Conservation (phyloP, 2,329 filamentous ascomycete genomes). For the Grosmannia clavigera region DNA sequence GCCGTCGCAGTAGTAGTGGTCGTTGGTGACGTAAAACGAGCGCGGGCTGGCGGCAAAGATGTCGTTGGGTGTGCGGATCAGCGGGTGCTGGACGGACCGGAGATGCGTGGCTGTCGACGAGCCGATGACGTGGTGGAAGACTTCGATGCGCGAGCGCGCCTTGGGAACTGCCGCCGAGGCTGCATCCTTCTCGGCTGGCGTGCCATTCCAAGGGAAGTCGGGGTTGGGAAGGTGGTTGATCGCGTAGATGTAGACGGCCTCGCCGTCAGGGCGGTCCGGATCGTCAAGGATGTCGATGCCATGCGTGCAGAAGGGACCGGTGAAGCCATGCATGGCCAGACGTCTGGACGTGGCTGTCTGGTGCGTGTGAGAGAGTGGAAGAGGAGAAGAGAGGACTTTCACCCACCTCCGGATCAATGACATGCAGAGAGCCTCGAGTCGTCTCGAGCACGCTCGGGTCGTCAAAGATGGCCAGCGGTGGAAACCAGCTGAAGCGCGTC, state of each 20-base stretch:
- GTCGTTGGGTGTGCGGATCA: conserved; percentile 48
- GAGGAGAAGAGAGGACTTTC: background rate
- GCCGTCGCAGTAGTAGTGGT: conserved; percentile 41
- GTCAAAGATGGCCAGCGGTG: conserved; percentile 28
- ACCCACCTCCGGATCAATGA: conserved; percentile 40
- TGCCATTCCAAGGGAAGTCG: conserved; percentile 6
- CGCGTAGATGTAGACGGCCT: conserved; percentile 45
- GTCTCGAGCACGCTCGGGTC: conserved; percentile 22
- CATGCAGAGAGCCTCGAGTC: conserved; percentile 32
- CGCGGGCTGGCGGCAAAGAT: conserved; percentile 32
- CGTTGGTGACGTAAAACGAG: conserved; percentile 47
- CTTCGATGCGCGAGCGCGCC: conserved; percentile 40
- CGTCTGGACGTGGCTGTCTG: conserved; percentile 23
- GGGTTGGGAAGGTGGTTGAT: conserved; percentile 46
- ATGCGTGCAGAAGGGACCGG: conserved; percentile 42
- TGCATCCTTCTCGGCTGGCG: background rate
- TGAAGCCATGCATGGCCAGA: conserved; percentile 37
- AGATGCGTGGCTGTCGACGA: conserved; percentile 30
- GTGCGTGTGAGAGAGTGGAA: background rate
- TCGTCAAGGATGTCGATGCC: conserved; percentile 48
- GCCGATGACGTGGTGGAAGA: conserved; percentile 41
- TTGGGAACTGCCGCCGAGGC: conserved; percentile 13
- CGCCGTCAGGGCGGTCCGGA: conserved; percentile 19
- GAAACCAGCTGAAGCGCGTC: conserved; percentile 39
- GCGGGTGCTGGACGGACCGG: conserved; percentile 38